Percentiles rank a stretch among this genome's conserved stretches.
Conservation (phyloP, 1,284 basidiomycete species). For the Trichosporon inkin region DNA sequence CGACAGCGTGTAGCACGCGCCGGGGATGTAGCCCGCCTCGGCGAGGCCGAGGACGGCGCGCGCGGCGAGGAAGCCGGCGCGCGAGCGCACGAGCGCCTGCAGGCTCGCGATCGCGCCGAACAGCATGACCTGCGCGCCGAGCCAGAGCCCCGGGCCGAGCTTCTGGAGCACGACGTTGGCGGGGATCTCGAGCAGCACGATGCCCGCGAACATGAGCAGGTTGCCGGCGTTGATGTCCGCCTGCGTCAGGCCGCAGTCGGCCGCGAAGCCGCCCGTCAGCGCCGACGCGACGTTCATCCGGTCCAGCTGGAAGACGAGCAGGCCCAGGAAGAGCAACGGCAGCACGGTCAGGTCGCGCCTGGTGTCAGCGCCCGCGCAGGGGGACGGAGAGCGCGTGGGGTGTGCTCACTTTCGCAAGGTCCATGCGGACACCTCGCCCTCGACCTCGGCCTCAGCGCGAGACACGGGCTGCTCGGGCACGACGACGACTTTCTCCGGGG, state of each 20-base stretch:
- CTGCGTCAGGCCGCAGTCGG: constrained; percentile 35
- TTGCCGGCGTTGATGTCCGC: constrained; percentile 44
- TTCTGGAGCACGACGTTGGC: constrained; percentile 32
- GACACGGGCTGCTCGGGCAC: too few relatives aligned
- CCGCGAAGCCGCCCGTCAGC: constrained; percentile 5
- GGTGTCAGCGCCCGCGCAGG: neutral
- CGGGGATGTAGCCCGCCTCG: constrained; percentile 28
- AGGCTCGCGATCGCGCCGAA: constrained; percentile 30
- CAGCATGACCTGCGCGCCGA: constrained; percentile 31
- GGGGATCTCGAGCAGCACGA: constrained; percentile 44
- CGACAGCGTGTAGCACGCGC: constrained; percentile 22
- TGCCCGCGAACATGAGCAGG: constrained; percentile 39
- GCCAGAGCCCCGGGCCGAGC: constrained; percentile 33
- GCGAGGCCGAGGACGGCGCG: constrained; percentile 26
- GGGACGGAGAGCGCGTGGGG: too few relatives aligned
- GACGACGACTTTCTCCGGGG: too few relatives aligned
- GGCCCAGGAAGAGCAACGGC: constrained; percentile 35
- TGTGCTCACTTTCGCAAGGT: too few relatives aligned
- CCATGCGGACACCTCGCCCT: too few relatives aligned
- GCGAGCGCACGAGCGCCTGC: constrained; percentile 28
- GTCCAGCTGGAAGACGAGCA: constrained; percentile 41
- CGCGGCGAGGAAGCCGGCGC: constrained; percentile 27
- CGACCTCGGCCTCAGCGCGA: too few relatives aligned
- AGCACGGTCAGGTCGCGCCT: too few relatives aligned
- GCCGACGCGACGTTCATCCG: constrained; percentile 18